Conservation (phyloP, 352 stramenopile genomes). For the Blastocystis sp. region DNA sequence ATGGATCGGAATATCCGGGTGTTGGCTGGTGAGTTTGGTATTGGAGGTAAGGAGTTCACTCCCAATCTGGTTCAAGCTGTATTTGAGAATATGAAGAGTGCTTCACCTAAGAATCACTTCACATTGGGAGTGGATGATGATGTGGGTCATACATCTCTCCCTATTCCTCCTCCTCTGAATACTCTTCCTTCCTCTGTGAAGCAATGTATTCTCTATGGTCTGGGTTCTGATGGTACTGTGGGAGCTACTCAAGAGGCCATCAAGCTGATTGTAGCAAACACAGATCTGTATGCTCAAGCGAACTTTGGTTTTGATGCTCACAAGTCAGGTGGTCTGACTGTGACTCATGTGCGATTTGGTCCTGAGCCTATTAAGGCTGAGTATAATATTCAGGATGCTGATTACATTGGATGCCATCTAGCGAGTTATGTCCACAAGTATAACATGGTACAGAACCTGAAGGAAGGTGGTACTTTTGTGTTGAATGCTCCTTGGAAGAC, state of each 20-base stretch:
- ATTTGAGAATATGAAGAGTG: slow-evolving; percentile 68
- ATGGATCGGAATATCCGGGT: slow-evolving; percentile 67
- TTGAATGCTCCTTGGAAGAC: slow-evolving; percentile 57
- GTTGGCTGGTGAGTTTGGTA: slow-evolving; percentile 71
- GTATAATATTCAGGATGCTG: slow-evolving; percentile 64
- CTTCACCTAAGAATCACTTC: slow-evolving; percentile 69
- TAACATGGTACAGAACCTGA: slow-evolving; percentile 69
- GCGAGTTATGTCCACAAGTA: slow-evolving; percentile 71
- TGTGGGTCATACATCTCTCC: slow-evolving; percentile 68
- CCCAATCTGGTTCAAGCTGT: slow-evolving; percentile 72
- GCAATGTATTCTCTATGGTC: slow-evolving; percentile 81
- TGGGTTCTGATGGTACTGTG: slow-evolving; percentile 73
- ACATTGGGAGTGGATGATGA: slow-evolving; percentile 76
- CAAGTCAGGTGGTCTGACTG: slow-evolving; percentile 69
- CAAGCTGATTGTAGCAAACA: slow-evolving; percentile 69
- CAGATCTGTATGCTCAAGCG: slow-evolving; percentile 68
- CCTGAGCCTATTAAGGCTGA: slow-evolving; percentile 60
- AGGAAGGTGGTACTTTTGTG: slow-evolving; percentile 66
- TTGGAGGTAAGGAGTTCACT: slow-evolving; percentile 71
- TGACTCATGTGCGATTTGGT: slow-evolving; percentile 65
- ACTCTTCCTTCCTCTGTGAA: slow-evolving; percentile 70
- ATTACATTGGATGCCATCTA: slow-evolving; percentile 70
- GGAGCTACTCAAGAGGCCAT: slow-evolving; percentile 69
- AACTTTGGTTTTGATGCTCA: slow-evolving; percentile 72
- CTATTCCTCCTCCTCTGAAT: slow-evolving; percentile 67